These are phyloP conservation scores for Melaleuca alternifolia DNA, from an alignment of 345 rosid genomes.

Conservation along the genomic window DNA sequence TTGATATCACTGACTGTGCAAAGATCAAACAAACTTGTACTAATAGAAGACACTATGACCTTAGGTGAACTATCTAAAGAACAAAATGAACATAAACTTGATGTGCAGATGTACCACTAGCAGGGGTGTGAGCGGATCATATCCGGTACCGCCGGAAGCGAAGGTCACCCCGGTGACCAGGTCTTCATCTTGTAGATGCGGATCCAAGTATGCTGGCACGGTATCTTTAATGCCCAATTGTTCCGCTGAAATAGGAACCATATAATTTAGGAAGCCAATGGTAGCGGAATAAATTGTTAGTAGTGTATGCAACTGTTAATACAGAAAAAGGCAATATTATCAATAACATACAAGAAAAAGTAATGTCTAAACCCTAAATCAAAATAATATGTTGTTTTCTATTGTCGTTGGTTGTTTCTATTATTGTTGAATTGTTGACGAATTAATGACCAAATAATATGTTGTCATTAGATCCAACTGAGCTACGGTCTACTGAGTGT, in stretches of 20 bases:
- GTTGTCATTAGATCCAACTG: not conserved
- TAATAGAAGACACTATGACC: not conserved
- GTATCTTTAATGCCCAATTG: constrained; percentile 51
- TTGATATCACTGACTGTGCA: constrained; percentile 28
- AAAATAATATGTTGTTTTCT: not conserved
- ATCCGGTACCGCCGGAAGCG: constrained; percentile 78
- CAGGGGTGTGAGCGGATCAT: constrained; percentile 51
- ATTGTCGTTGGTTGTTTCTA: not conserved
- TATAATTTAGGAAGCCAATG: not conserved
- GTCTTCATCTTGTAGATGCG: constrained; percentile 31
- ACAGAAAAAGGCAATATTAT: not conserved
- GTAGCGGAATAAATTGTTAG: no score
- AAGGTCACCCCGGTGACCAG: constrained; percentile 67
- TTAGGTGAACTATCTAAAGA: not conserved
- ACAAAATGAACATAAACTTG: not conserved
- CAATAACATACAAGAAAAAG: not conserved
- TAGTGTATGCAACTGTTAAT: not conserved
- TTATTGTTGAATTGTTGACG: not conserved
- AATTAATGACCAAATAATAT: not conserved
- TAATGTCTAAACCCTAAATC: not conserved
- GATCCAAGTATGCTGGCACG: constrained; percentile 59
- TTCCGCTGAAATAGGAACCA: constrained; percentile 27
- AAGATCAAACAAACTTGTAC: not conserved
- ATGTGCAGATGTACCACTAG: constrained; percentile 22
- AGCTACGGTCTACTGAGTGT: not conserved